phyloP scores from a whole-genome alignment of 306 rosid species.

The Cicer pinnatifidum region DNA sequence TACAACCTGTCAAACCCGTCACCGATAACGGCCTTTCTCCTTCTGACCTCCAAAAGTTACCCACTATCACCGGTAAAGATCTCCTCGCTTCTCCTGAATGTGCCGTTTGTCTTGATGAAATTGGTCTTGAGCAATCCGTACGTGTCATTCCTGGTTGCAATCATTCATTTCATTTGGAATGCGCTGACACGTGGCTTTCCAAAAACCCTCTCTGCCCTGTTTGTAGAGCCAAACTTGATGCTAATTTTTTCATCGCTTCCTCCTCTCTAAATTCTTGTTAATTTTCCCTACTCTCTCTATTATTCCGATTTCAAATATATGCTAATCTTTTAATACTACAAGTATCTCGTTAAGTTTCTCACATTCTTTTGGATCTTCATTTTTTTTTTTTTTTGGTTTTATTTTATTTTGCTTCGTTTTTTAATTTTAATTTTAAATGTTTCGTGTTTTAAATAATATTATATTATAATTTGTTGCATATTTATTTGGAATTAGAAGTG shows the following conservation, averaged over 20 bases:
- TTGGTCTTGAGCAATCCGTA: constrained; percentile 59
- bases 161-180: constrained; percentile 70
- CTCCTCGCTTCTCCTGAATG: constrained; percentile 58
- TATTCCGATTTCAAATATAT: too few species aligned
- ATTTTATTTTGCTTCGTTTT: too few species aligned
- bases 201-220: constrained; percentile 67
- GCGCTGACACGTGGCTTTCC: constrained; percentile 90
- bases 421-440: too few species aligned
- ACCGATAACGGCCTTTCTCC: constrained; percentile 54
- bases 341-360: too few species aligned
- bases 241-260: constrained; percentile 39
- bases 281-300: too few species aligned
- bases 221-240: constrained; percentile 66
- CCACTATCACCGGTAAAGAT: constrained; percentile 58
- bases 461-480: too few species aligned
- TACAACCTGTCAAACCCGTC: constrained; percentile 36
- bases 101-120: constrained; percentile 80
- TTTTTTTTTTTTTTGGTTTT: too few species aligned
- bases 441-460: too few species aligned
- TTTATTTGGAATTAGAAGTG: too few species aligned
- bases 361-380: too few species aligned
- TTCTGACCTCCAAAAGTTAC: constrained; percentile 66
- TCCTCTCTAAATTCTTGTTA: constrained; percentile 45
- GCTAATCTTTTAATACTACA: too few species aligned
- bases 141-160: constrained; percentile 79